Evolutionary conservation across 2,329 filamentous ascomycete species (phyloP), one percentile per base, ranked within the genome.

Genomic region (Mycosphaerella sp.): DNA sequence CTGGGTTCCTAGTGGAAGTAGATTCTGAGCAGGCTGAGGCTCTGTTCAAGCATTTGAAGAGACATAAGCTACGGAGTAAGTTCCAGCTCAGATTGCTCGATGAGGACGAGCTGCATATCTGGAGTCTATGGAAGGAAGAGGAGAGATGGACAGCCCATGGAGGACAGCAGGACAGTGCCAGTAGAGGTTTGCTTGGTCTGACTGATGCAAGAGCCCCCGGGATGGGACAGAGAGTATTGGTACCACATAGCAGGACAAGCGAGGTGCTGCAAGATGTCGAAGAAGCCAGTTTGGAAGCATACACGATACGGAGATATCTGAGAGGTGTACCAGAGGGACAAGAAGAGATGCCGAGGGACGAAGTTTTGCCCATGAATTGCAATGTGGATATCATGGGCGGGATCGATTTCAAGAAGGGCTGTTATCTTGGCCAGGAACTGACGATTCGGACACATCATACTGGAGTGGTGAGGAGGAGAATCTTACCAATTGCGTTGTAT

Each of bases 371-470:
- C 1, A 85, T 91, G 70, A 92, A 97, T 72, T 85, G 80, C 67
- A 96, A 96, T 69, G 80, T 97, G 69, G 93, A 98, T 71, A 74
- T 88, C 56, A 88, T 88, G 79, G 80, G 81, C 45, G 93, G 83
- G 26, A 85, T 98, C 61, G 89, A 96, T 72, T 98, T 93, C 74
- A 83, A 83, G 67, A 98, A 98, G 74, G 93, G 93, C 6, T 98
- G 93, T 73, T 98, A 98, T 71, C 83, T 97, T 6, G 93, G 93
- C 0, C 93, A 98, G 73, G 93, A 98, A 71, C 79, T 98, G 59
- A 97, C 93, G 1, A 95, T 97, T 61, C 85, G 93, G 41, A 98
- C 93, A 1, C 86, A 91, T 69, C 93, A 98, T 72, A 91, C 87
- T 10, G 93, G 93, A 21, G 89, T 98, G 12, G 89, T 98, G 40